Conservation (phyloP, 2,329 filamentous ascomycete species). For the Zarea fungicola region DNA sequence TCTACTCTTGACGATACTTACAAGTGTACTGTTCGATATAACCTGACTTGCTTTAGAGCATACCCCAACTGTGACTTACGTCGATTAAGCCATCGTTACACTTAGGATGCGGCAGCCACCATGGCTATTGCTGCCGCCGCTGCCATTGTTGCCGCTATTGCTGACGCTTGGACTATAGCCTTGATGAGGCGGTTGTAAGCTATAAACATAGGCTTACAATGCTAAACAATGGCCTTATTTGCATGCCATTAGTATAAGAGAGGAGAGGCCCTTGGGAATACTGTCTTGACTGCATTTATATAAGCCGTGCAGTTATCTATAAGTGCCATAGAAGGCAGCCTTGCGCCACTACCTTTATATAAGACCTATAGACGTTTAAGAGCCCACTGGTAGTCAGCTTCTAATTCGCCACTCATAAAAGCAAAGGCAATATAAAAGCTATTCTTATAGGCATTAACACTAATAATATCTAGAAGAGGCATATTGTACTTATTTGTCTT, state of each 20-base stretch:
- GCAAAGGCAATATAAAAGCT: conserved; percentile 22
- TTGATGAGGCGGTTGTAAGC: conserved; percentile 14
- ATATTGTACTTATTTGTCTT: conserved; percentile 22
- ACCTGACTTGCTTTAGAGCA: too few relatives aligned
- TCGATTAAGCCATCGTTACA: too few relatives aligned
- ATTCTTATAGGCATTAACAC: conserved; percentile 17
- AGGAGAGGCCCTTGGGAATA: conserved; percentile 12
- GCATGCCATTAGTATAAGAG: conserved; percentile 17
- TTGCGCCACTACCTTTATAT: conserved; percentile 13
- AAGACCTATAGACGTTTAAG: conserved; percentile 17
- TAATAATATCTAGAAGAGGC: conserved; percentile 20
- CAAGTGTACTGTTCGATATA: too few relatives aligned
- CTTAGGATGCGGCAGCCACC: too few relatives aligned
- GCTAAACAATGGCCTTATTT: conserved; percentile 14
- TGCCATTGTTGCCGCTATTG: too few relatives aligned
- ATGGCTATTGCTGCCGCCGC: too few relatives aligned
- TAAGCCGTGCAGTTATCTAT: conserved; percentile 19
- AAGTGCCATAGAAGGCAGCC: conserved; percentile 16
- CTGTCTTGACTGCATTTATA: conserved; percentile 14
- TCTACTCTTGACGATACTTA: too few relatives aligned
- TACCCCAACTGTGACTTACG: too few relatives aligned
- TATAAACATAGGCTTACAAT: conserved; percentile 12
- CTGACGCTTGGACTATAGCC: conserved; percentile 15
- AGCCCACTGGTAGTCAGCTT: conserved; percentile 20
- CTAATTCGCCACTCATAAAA: conserved; percentile 17